Evolutionary conservation across 257 asterid species (phyloP), one percentile per base, ranked within the genome.

Genomic region (Cynanchum wilfordii): DNA sequence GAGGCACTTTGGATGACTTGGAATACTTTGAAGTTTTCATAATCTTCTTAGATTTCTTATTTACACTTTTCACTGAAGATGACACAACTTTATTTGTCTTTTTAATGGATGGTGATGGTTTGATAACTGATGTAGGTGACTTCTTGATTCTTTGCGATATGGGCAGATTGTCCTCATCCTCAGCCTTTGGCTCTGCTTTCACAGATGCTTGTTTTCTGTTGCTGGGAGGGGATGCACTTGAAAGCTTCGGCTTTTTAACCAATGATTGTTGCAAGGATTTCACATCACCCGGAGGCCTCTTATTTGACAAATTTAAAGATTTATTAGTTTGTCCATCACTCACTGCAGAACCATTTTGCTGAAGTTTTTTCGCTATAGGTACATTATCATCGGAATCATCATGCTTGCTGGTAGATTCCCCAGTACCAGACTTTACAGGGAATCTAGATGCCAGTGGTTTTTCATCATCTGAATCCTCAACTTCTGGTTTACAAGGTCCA

Each of bases 401-500:
- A 72, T 89, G 73, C 74, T 73, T 81, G 75, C 78, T 75, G 44
- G 82, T 40, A 73, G 94, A 80, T 74, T 68, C 81, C 72, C 87
- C 89, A 58, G 79, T 75, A 74, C 69, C 72, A 54, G 89, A 59
- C 78, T 81, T 89, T 29, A 68, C 24, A 54, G 73, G 30, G 56
- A 86, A 83, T 82, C 82, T 89, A 44, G 85, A 24, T 33, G 93
- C 78, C 78, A 95, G 78, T 68, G 97, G 97, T 10, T 45, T 79
- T 74, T 89, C 91, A 76, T 95, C 98, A 77, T 90, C 98, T 20
- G 95, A 89, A 77, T 89, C 97, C 73, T 92, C 98, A 42, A 75
- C 56, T 76, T 89, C 87, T 24, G 81, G 86, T 68, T 76, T 38
- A 70, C 63, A 86, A 54, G 80, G 79, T 78, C 69, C 86, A 66